Conservation (phyloP, 257 asterid genomes). For the Leonotis leonurus region DNA sequence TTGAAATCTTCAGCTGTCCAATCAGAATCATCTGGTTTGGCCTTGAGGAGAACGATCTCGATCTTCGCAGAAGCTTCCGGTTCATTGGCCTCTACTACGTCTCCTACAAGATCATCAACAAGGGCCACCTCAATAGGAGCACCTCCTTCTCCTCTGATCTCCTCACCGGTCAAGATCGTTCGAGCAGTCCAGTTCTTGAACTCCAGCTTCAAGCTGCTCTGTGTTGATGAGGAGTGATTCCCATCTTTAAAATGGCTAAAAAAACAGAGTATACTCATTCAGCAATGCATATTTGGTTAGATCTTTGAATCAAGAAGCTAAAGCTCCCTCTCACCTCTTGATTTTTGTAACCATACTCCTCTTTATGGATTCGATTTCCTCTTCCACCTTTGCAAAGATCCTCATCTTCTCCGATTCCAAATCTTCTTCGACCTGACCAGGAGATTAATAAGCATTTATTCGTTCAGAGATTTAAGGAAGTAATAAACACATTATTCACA, state of each 20-base stretch:
- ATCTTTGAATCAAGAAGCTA: not conserved
- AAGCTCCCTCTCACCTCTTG: not conserved
- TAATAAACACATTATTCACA: not conserved
- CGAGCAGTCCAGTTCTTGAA: slow-evolving; percentile 23
- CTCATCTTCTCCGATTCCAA: not conserved
- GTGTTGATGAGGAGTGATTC: not conserved
- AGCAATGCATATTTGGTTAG: not conserved
- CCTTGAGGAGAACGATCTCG: slow-evolving; percentile 31
- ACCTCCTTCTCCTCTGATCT: slow-evolving; percentile 32
- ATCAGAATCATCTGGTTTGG: slow-evolving; percentile 14
- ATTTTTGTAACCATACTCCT: not conserved
- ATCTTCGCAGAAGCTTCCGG: slow-evolving; percentile 18
- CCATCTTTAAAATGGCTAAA: slow-evolving; percentile 18
- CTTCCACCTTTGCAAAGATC: not conserved
- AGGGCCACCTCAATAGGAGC: slow-evolving; percentile 24
- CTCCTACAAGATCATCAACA: slow-evolving; percentile 12
- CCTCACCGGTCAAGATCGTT: slow-evolving; percentile 30
- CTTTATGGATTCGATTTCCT: not conserved
- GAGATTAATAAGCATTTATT: not conserved
- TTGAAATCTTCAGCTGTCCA: slow-evolving; percentile 28
- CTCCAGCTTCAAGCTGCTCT: slow-evolving; percentile 27
- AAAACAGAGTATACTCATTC: not conserved
- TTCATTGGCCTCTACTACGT: not conserved
- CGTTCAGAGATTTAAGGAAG: not conserved
- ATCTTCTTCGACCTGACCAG: not conserved